Percentiles rank a stretch among this genome's conserved stretches.
Conservation (phyloP, 345 rosid genomes). For the Gossypium bickii region DNA sequence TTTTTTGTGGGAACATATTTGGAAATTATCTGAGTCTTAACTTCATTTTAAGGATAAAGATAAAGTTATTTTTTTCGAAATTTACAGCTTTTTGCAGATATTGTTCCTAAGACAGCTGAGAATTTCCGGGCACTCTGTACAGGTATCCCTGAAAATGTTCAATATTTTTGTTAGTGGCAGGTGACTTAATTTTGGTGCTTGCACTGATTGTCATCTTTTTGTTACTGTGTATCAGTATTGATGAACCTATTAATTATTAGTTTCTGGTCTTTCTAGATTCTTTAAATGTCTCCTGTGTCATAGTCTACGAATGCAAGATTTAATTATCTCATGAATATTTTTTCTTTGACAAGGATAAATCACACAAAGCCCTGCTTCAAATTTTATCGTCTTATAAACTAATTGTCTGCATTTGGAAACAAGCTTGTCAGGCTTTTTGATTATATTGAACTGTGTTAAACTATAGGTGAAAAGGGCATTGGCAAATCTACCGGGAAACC, state of each 20-base stretch:
- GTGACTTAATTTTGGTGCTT: not conserved
- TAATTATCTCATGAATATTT: not conserved
- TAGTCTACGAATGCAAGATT: not conserved
- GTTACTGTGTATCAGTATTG: not conserved
- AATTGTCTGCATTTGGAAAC: not conserved
- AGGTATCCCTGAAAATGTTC: constrained; percentile 43
- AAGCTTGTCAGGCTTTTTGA: constrained; percentile 6
- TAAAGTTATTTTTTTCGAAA: constrained; percentile 3
- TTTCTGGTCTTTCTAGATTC: not conserved
- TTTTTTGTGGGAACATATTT: not conserved
- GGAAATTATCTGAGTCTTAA: constrained; percentile 1
- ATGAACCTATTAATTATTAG: not conserved
- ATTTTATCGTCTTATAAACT: not conserved
- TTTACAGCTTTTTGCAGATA: constrained; percentile 79
- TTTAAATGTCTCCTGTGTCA: not conserved
- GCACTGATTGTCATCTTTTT: not conserved
- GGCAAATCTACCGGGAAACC: constrained; percentile 80
- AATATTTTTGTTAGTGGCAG: not conserved
- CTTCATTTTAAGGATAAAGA: not conserved
- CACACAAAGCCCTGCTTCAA: not conserved
- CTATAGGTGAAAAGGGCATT: constrained; percentile 84
- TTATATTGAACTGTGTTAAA: constrained; percentile 12
- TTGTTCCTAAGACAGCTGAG: constrained; percentile 90
- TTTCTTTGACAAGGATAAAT: not conserved
- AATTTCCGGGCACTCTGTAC: constrained; percentile 94